Conservation (phyloP, 2,329 filamentous ascomycete genomes). For the Sphaceloma murrayae region DNA sequence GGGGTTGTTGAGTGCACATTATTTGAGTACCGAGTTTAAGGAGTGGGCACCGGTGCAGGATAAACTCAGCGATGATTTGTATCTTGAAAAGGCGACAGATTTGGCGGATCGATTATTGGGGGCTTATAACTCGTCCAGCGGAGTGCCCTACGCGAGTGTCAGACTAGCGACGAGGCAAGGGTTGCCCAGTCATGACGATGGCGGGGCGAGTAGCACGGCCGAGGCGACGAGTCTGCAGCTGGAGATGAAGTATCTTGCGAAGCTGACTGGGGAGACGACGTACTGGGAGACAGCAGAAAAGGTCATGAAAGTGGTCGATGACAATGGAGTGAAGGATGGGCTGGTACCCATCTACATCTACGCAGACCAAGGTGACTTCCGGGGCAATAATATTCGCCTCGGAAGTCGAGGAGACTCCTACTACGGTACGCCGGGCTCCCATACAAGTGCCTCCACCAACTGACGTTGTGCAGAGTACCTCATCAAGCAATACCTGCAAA, state of each 20-base stretch:
- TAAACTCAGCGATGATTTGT: conserved; percentile 73
- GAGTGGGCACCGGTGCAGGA: conserved; percentile 69
- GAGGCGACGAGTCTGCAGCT: conserved; percentile 88
- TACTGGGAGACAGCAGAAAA: conserved; percentile 91
- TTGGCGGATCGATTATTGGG: conserved; percentile 77
- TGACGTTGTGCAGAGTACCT: conserved; percentile 59
- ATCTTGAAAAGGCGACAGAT: conserved; percentile 91
- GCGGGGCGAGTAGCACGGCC: conserved; percentile 83
- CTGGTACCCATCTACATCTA: conserved; percentile 88
- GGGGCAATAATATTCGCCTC: conserved; percentile 75
- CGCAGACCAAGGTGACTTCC: conserved; percentile 67
- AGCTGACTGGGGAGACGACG: conserved; percentile 80
- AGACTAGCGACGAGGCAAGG: conserved; percentile 71
- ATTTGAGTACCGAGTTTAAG: conserved; percentile 76
- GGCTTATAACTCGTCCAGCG: conserved; percentile 79
- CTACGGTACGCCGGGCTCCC: conserved; percentile 46
- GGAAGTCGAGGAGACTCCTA: conserved; percentile 95
- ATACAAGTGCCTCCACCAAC: background rate
- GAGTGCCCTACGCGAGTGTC: conserved; percentile 82
- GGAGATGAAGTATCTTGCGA: conserved; percentile 94
- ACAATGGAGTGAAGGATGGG: conserved; percentile 67
- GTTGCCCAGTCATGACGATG: conserved; percentile 71
- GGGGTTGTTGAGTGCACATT: conserved; percentile 84
- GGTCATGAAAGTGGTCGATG: conserved; percentile 83
- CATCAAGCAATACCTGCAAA: conserved; percentile 97